These are phyloP conservation scores for Euphorbia schlechtendalii DNA, from an alignment of 441 rosid genomes.

Conservation along the genomic window DNA sequence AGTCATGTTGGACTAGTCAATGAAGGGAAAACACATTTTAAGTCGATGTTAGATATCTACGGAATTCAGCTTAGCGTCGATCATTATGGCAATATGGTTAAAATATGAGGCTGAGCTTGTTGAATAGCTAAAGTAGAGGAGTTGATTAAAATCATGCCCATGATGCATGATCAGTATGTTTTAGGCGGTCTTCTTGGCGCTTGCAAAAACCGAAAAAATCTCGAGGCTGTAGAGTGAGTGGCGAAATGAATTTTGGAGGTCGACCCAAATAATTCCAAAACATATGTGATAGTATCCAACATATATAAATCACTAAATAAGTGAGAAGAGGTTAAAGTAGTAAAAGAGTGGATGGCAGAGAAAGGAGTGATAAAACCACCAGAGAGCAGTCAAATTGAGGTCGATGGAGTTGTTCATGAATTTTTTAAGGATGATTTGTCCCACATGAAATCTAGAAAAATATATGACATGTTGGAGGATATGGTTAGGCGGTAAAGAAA, in stretches of 20 bases:
- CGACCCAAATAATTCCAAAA: conserved; percentile 23
- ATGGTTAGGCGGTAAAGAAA: conserved; percentile 12
- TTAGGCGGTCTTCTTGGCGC: conserved; percentile 27
- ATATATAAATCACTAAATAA: conserved; percentile 23
- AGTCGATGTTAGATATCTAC: conserved; percentile 22
- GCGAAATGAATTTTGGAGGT: conserved; percentile 27
- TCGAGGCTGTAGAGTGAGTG: conserved; percentile 25
- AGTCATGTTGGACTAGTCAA: conserved; percentile 33
- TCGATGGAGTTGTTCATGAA: conserved; percentile 22
- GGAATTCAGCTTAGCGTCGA: conserved; percentile 28
- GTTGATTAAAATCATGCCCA: conserved; percentile 18
- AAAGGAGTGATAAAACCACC: conserved; percentile 13
- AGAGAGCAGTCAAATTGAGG: conserved; percentile 30
- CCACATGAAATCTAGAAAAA: conserved; percentile 14
- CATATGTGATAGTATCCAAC: conserved; percentile 25
- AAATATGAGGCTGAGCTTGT: conserved; percentile 29
- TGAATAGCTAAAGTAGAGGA: conserved; percentile 25
- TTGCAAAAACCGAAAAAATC: conserved; percentile 28
- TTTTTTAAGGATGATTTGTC: conserved; percentile 20
- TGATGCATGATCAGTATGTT: conserved; percentile 24
- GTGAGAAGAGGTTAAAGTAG: conserved; percentile 23
- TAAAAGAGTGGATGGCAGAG: conserved; percentile 26
- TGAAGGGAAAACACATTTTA: conserved; percentile 23
- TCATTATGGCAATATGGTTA: conserved; percentile 23
- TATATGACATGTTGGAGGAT: conserved; percentile 17